Conservation (phyloP, 768 basidiomycete genomes). For the Antrodiella citrinella region DNA sequence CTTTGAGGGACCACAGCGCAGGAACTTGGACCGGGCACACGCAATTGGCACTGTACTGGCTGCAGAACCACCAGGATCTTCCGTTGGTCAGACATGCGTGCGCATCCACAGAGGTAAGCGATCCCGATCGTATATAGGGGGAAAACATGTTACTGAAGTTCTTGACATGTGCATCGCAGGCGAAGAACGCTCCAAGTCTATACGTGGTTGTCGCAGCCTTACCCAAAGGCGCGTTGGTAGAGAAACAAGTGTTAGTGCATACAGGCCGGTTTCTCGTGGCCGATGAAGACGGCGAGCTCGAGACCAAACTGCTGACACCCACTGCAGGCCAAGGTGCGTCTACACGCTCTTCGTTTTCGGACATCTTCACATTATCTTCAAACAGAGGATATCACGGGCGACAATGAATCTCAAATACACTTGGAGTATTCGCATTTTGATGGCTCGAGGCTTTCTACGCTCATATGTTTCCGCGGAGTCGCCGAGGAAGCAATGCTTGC, state of each 20-base stretch:
- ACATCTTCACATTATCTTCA: too few species aligned
- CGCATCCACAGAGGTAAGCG: not conserved
- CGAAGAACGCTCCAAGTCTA: conserved; percentile 34
- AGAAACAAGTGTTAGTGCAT: conserved; percentile 70
- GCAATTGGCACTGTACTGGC: conserved; percentile 69
- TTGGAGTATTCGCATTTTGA: not conserved
- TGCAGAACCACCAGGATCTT: conserved; percentile 35
- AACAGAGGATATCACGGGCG: not conserved
- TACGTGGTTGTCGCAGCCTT: conserved; percentile 56
- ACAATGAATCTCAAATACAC: not conserved
- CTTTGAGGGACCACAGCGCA: conserved; percentile 45
- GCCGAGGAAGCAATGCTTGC: conserved; percentile 3
- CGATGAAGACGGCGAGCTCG: conserved; percentile 41
- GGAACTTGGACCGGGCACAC: conserved; percentile 55
- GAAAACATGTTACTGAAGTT: not conserved
- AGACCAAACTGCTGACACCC: conserved; percentile 28
- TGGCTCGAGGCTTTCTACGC: not conserved
- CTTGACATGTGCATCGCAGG: not conserved
- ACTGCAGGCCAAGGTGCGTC: conserved; percentile 34
- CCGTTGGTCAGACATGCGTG: conserved; percentile 31
- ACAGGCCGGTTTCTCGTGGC: conserved; percentile 46
- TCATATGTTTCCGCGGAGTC: conserved; percentile 12
- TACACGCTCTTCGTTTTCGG: too few species aligned
- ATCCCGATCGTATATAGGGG: too few species aligned
- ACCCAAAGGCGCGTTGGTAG: conserved; percentile 64